Conservation (phyloP, 2,329 filamentous ascomycete genomes). For the Endocalyx cinctus region DNA sequence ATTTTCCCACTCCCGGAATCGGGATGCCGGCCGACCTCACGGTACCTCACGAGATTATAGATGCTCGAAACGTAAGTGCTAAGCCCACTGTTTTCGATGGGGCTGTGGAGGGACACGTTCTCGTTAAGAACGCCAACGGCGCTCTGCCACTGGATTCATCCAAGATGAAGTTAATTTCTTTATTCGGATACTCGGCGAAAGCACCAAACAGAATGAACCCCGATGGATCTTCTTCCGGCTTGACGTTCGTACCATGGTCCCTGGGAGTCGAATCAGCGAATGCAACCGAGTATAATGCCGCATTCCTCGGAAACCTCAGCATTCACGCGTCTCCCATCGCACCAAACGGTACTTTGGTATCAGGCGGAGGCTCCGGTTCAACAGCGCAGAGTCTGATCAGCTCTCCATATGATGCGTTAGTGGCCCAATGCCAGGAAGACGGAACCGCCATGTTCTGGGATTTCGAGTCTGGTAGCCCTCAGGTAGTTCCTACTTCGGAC, state of each 20-base stretch:
- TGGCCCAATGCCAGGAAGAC: conserved; percentile 35
- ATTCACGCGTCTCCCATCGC: conserved; percentile 17
- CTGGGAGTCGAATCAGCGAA: conserved; percentile 11
- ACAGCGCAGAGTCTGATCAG: conserved; percentile 30
- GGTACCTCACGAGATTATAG: conserved; percentile 31
- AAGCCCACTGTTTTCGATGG: conserved; percentile 27
- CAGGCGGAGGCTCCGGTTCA: conserved; percentile 36
- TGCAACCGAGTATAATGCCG: conserved; percentile 6
- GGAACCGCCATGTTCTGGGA: conserved; percentile 41
- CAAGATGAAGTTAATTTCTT: conserved; percentile 42
- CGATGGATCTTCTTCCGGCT: conserved; percentile 41
- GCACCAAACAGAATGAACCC: conserved; percentile 24
- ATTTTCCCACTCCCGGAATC: conserved; percentile 22
- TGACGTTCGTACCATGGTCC: conserved; percentile 14
- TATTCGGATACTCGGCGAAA: conserved; percentile 41
- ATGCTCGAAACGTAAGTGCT: conserved; percentile 33
- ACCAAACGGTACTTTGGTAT: conserved; percentile 33
- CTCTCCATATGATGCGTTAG: conserved; percentile 34
- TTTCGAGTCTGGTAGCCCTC: conserved; percentile 31
- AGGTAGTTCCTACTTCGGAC: conserved; percentile 36
- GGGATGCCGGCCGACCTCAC: conserved; percentile 32
- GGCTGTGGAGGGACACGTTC: conserved; percentile 30
- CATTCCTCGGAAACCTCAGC: conserved; percentile 19
- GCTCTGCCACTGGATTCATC: conserved; percentile 36
- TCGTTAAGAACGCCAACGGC: conserved; percentile 42